phyloP scores from a whole-genome alignment of 2,329 filamentous ascomycete genomes.

The Pyrenophora tritici-repentis region DNA sequence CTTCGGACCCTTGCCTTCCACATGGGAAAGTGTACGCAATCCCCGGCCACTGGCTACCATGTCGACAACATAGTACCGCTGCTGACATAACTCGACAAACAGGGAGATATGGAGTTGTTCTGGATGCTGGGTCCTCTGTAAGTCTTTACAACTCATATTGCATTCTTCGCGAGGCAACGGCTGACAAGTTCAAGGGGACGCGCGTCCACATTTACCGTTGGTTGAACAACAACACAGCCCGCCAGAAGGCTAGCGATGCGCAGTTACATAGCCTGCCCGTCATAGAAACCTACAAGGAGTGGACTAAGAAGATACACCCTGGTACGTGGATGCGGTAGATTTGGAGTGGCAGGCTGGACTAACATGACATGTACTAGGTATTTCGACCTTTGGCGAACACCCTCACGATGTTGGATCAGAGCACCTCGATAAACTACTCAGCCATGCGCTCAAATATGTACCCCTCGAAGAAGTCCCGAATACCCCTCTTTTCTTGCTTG shows the following conservation, averaged over 20 bases:
- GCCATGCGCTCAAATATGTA: constrained; percentile 80
- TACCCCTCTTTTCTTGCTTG: constrained; percentile 93
- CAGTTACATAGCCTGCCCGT: constrained; percentile 74
- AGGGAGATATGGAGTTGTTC: constrained; percentile 85
- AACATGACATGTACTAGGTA: constrained; percentile 51
- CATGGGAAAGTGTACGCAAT: constrained; percentile 51
- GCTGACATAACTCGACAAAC: constrained; percentile 31
- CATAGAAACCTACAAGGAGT: constrained; percentile 80
- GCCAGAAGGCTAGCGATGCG: constrained; percentile 62
- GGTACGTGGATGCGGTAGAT: constrained; percentile 54
- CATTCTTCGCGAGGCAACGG: constrained; percentile 3
- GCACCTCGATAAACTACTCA: constrained; percentile 77
- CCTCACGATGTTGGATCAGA: constrained; percentile 78
- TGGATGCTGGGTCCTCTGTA: constrained; percentile 94
- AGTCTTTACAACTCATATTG: constrained; percentile 25
- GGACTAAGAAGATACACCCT: constrained; percentile 92
- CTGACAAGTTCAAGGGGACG: constrained; percentile 65
- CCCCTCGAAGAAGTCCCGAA: constrained; percentile 76
- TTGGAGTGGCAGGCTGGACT: constrained; percentile 7
- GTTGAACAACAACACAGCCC: constrained; percentile 74
- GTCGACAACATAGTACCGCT: constrained; percentile 4
- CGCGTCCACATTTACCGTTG: constrained; percentile 93
- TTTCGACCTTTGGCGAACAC: constrained; percentile 84
- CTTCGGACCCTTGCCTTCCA: constrained; percentile 25
- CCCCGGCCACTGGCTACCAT: constrained; percentile 15